These are phyloP conservation scores for Platanthera guangdongensis DNA, from an alignment of 106 monocot genomes.

Conservation along the genomic window DNA sequence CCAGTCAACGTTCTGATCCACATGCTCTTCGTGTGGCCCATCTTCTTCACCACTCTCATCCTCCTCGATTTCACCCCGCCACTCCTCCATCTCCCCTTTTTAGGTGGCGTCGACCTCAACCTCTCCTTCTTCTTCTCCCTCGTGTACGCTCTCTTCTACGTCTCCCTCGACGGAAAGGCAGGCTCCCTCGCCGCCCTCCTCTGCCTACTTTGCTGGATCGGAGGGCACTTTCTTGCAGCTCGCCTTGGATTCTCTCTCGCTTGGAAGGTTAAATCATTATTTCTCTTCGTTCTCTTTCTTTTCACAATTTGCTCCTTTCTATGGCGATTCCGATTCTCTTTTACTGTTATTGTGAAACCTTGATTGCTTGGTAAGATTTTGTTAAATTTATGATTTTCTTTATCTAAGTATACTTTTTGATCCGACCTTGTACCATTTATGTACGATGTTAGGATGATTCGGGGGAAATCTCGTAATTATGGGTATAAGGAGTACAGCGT, in stretches of 20 bases:
- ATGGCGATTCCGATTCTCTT: background rate
- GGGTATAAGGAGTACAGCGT: no score
- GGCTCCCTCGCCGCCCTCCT: constrained; percentile 42
- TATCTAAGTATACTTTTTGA: background rate
- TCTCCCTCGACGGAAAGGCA: constrained; percentile 38
- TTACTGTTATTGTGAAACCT: no score
- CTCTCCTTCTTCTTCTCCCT: constrained; percentile 23
- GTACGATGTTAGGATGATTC: background rate
- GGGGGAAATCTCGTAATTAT: no score
- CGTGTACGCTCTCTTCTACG: constrained; percentile 29
- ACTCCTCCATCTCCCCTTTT: constrained; percentile 22
- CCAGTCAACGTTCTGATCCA: constrained; percentile 56
- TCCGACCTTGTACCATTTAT: background rate
- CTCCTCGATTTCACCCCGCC: constrained; percentile 52
- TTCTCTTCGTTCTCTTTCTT: background rate
- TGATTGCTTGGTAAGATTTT: background rate
- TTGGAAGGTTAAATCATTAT: constrained; percentile 35
- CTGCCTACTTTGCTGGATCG: constrained; percentile 44
- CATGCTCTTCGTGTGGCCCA: constrained; percentile 76
- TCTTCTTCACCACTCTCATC: constrained; percentile 51
- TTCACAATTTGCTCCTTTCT: background rate
- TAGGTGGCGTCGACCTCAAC: constrained; percentile 12
- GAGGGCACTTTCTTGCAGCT: constrained; percentile 20
- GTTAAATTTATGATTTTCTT: background rate
- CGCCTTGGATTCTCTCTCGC: constrained; percentile 35